phyloP scores from a whole-genome alignment of 768 basidiomycete species.

The Mycena polygramma region DNA sequence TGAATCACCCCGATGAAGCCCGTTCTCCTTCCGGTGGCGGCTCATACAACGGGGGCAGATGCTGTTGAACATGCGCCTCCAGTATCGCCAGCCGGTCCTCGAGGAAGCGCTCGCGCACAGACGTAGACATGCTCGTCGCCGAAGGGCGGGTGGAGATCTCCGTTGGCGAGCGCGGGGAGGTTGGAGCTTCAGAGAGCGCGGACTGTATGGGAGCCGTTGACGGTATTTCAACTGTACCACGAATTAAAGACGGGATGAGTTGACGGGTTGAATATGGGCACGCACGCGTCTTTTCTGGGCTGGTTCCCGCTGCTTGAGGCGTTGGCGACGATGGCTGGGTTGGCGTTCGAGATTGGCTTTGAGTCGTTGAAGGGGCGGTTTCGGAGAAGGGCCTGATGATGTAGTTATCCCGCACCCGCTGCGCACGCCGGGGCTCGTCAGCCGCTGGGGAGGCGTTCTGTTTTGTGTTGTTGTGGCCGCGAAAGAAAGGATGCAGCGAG shows the following conservation, averaged over 20 bases:
- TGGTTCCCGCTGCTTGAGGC: background rate
- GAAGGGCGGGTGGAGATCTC: background rate
- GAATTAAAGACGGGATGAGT: too few species aligned
- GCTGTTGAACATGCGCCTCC: slow-evolving; percentile 10
- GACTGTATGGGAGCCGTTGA: background rate
- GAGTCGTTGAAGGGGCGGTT: background rate
- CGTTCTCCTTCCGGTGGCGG: background rate
- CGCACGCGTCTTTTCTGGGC: too few species aligned
- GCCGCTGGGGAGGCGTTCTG: too few species aligned
- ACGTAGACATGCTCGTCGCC: slow-evolving; percentile 1
- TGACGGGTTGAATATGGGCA: too few species aligned
- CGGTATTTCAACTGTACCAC: too few species aligned
- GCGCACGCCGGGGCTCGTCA: background rate
- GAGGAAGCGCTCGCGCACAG: background rate
- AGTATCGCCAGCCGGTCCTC: slow-evolving; percentile 2
- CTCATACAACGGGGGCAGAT: slow-evolving; percentile 1
- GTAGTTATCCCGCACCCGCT: background rate
- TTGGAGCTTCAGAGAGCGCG: background rate
- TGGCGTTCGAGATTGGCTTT: background rate
- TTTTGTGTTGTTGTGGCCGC: background rate
- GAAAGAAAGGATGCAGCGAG: background rate
- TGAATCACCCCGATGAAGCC: too few species aligned
- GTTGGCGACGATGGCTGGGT: too few species aligned
- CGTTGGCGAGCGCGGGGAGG: background rate
- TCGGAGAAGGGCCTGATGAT: background rate